Base-by-base conservation (phyloP, 257 asterid genomes). In the Asclepias syriaca region DNA sequence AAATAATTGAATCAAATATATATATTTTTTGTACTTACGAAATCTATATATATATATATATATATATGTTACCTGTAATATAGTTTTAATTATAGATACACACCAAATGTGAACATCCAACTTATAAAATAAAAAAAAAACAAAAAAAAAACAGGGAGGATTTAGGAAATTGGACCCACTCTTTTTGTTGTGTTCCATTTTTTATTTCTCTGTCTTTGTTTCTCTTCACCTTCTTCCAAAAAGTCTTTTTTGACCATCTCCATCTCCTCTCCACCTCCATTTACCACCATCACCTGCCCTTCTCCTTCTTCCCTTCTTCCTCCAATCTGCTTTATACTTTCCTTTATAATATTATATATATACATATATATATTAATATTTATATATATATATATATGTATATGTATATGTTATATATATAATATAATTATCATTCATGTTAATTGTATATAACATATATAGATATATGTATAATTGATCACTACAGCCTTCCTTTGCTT, bases 231-330 rank as follows among this genome's bases (percentile, higher is more conserved):
- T 57, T 56, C 70, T 57, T 65, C 72, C 69, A 54, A 66, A 43
- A 69, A 71, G 66, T 64, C 80, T 64, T 73, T 65, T 80, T 83
- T 72, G 83, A 78, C 81, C 83, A 77, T 29, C 34, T 43, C 49
- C 34, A 56, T 0, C 70, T 51, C 66, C 68, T 48, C 72, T 61
- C 54, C 57, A 51, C 34, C 34, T 29, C 34, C 34, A 29, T 29
- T 6, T 18, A 46, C 50, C 50, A 27, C 74, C 74, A 58, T 24
- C 72, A 65, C 79, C 88, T 39, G 65, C 87, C 63, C 81, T 74
- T 71, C 92, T 79, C 91, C 86, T 91, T 89, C 98, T 79, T 64
- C 83, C 76, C 90, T 67, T 81, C 82, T 85, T 92, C 94, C 89
- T 88, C 74, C 76, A 77, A 72, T 83, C 86, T 84, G 80, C 88